These are phyloP conservation scores for Talaromyces thailandensis DNA, from an alignment of 495 filamentous ascomycete genomes.

Conservation along the genomic window DNA sequence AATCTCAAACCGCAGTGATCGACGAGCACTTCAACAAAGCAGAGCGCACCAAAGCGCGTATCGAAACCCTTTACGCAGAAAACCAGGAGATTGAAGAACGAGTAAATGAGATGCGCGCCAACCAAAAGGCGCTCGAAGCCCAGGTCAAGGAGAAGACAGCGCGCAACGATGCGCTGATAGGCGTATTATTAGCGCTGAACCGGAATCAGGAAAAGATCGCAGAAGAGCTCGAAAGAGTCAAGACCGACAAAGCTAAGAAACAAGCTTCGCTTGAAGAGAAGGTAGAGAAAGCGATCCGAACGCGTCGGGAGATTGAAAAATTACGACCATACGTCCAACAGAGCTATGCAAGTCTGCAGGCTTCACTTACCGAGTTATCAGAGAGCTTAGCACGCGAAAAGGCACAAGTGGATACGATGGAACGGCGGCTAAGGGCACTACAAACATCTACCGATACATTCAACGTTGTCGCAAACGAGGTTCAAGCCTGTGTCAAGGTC, in stretches of 20 bases:
- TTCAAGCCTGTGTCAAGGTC: conserved; percentile 74
- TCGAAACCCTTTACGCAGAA: conserved; percentile 75
- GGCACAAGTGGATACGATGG: conserved; percentile 73
- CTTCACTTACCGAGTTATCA: conserved; percentile 70
- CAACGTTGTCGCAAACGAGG: conserved; percentile 69
- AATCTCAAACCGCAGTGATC: conserved; percentile 75
- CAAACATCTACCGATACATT: conserved; percentile 90
- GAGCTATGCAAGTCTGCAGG: conserved; percentile 71
- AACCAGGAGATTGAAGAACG: conserved; percentile 79
- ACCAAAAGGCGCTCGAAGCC: conserved; percentile 65
- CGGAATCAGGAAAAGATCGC: conserved; percentile 70
- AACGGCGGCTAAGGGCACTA: conserved; percentile 76
- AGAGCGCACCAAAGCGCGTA: conserved; percentile 73
- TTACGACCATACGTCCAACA: conserved; percentile 86
- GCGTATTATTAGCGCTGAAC: conserved; percentile 64
- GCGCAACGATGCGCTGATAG: conserved; percentile 78
- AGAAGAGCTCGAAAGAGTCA: conserved; percentile 65
- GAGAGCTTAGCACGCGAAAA: conserved; percentile 69
- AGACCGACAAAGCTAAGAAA: conserved; percentile 61
- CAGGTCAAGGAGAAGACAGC: conserved; percentile 72
- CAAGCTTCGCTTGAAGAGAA: conserved; percentile 71
- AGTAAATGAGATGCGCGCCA: conserved; percentile 70
- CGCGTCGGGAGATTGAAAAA: conserved; percentile 72
- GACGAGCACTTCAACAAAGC: conserved; percentile 87
- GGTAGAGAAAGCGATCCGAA: conserved; percentile 49